phyloP scores from a whole-genome alignment of 768 basidiomycete genomes.

The Tylopilus subfusipes region DNA sequence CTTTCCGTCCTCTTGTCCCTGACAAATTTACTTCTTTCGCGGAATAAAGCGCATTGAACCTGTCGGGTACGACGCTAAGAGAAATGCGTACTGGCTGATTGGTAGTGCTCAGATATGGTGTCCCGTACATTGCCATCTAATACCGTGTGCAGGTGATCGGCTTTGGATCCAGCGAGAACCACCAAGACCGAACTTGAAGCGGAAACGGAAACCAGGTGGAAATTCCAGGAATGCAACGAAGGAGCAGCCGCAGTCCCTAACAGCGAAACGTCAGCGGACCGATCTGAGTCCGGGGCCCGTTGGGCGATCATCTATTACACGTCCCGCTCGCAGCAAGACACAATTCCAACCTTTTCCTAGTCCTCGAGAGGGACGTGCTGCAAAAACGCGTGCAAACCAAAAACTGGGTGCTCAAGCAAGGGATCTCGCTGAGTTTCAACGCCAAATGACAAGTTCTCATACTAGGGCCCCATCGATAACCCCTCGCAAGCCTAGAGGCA shows the following conservation, averaged over 20 bases:
- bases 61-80: conserved; percentile 75
- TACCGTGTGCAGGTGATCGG: conserved; percentile 56
- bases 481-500: conserved; percentile 44
- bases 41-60: conserved; percentile 71
- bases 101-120: conserved; percentile 47
- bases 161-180: conserved; percentile 81
- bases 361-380: conserved; percentile 54
- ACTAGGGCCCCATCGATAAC: conserved; percentile 10
- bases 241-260: conserved; percentile 11
- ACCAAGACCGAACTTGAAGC: conserved; percentile 45
- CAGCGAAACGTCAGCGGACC: conserved; percentile 28
- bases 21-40: neutral
- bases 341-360: conserved; percentile 23
- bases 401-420: conserved; percentile 67
- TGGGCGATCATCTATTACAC: conserved; percentile 7
- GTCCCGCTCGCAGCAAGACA: conserved; percentile 15
- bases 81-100: conserved; percentile 83
- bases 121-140: conserved; percentile 1
- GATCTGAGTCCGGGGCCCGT: neutral
- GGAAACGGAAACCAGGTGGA: conserved; percentile 37
- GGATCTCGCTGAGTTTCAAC: conserved; percentile 60
- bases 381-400: conserved; percentile 68
- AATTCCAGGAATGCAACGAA: conserved; percentile 19
- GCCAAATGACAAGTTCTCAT: conserved; percentile 34
- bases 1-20: neutral